phyloP scores from a whole-genome alignment of 768 basidiomycete genomes.

The Termitomyces sp. region DNA sequence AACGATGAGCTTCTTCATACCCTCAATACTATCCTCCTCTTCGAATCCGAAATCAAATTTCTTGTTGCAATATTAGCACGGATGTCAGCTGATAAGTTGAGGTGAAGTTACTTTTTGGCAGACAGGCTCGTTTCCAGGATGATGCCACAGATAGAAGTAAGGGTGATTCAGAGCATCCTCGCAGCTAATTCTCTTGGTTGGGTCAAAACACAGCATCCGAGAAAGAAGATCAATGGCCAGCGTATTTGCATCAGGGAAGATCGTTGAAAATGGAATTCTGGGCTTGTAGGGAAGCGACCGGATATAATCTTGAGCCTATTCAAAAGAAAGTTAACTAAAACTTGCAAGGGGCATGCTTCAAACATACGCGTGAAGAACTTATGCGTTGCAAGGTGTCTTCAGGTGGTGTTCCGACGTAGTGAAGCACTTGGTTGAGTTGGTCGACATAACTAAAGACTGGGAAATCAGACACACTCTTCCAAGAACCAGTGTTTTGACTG shows the following conservation, averaged over 20 bases:
- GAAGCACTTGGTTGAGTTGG: conserved; percentile 96
- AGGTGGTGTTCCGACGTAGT: conserved; percentile 94
- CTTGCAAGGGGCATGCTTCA: neutral
- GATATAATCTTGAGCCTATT: conserved; percentile 94
- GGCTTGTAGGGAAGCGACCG: conserved; percentile 97
- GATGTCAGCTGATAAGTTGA: neutral
- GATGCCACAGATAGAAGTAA: conserved; percentile 95
- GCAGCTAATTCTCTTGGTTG: conserved; percentile 94
- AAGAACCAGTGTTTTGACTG: conserved; percentile 15
- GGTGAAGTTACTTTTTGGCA: conserved; percentile 63
- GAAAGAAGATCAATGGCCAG: conserved; percentile 90
- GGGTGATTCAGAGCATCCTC: conserved; percentile 95
- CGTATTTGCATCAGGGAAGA: conserved; percentile 95
- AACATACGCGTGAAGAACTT: conserved; percentile 84
- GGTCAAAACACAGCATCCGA: conserved; percentile 93
- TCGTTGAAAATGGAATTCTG: conserved; percentile 83
- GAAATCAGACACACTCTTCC: conserved; percentile 8
- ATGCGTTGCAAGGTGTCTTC: conserved; percentile 96
- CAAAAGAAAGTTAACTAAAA: neutral
- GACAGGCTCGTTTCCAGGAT: conserved; percentile 88
- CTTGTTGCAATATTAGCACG: conserved; percentile 31
- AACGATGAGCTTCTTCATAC: conserved; percentile 94
- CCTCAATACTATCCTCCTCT: conserved; percentile 93
- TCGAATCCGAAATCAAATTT: conserved; percentile 98
- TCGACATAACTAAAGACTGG: conserved; percentile 77